Base-by-base conservation (phyloP, 2,329 filamentous ascomycete genomes). In the Mariannaea sp. region DNA sequence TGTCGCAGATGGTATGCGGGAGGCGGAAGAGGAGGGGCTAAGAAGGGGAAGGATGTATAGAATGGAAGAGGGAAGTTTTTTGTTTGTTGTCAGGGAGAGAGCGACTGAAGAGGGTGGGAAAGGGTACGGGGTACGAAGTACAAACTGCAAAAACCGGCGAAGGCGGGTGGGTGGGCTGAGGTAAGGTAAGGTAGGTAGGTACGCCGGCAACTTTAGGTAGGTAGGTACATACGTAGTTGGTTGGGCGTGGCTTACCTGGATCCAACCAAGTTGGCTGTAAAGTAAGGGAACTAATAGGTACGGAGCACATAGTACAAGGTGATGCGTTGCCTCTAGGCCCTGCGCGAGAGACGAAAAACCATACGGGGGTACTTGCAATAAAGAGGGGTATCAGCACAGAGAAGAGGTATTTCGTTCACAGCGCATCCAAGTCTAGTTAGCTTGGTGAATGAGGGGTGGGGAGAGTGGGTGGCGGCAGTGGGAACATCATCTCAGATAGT, bases 81-180 rank as follows among this genome's bases (percentile, higher is more conserved):
- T 65, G 59, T 57, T 49, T 58, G 53, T 60, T 65, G 61, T 57
- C 64, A 59, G 59, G 56, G 62, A 55, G 49, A 57, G 57, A 64
- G 60, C 53, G 57, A 52, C 55, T 60, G 55, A 62, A 53, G 55
- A 61, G 56, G 49, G 55, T 50, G 48, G n/a, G 51, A 49, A 51
- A 47, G 45, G 38, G 46, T 35, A 24, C 30, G 30, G 42, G 17
- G 46, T 30, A 36, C 33, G 10, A 19, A 17, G 19, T 24, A 39
- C 17, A 10, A 19, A n/a, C 32, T 16, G 33, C n/a, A 5, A 4
- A 16, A 38, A 17, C 38, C 10, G 38, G 38, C 46, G 46, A 29
- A 35, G 45, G 35, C 45, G 17, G 14, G 33, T 13, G 6, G 19
- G 8, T 39, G 24, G 36, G 36, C 13, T 43, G 29, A 38, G 38